These are phyloP conservation scores for Termitomyces sp. DNA, from an alignment of 768 basidiomycete genomes.

Conservation along the genomic window DNA sequence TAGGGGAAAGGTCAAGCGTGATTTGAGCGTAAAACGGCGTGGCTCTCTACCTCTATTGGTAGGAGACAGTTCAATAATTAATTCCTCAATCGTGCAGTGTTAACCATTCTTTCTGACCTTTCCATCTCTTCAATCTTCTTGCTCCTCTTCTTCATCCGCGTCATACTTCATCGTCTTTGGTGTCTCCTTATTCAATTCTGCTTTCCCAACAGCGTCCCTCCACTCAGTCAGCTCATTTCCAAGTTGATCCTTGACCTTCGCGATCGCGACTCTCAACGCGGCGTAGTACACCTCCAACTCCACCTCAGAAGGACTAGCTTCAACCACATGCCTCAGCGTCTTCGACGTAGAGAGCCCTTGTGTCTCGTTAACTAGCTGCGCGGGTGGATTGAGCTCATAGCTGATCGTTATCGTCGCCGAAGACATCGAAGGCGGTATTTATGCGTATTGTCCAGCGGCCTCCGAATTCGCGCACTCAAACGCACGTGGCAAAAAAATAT, in stretches of 20 bases:
- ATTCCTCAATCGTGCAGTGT: not conserved
- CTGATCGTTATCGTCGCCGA: constrained; percentile 29
- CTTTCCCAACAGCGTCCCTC: constrained; percentile 67
- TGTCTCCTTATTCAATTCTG: constrained; percentile 57
- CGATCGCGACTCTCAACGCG: constrained; percentile 41
- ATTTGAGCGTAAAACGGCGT: constrained; percentile 22
- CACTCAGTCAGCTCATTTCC: constrained; percentile 70
- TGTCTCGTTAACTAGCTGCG: constrained; percentile 14
- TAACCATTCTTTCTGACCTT: constrained; percentile 7
- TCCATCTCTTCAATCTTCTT: constrained; percentile 29
- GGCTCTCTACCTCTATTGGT: no score
- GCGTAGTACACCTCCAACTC: constrained; percentile 41
- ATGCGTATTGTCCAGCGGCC: constrained; percentile 13
- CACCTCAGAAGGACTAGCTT: constrained; percentile 9
- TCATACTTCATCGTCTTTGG: constrained; percentile 33
- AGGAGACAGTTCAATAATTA: not conserved
- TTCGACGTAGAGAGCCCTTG: constrained; percentile 15
- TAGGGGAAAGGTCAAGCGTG: constrained; percentile 47
- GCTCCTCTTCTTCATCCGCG: constrained; percentile 42
- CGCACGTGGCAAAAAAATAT: constrained; percentile 14
- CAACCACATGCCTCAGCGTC: constrained; percentile 14
- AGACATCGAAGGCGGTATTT: constrained; percentile 16
- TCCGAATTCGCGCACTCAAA: constrained; percentile 1
- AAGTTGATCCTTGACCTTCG: constrained; percentile 43
- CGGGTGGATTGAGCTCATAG: constrained; percentile 39